These are phyloP conservation scores for Hygrophorus russula DNA, from an alignment of 768 basidiomycete genomes.

Conservation along the genomic window DNA sequence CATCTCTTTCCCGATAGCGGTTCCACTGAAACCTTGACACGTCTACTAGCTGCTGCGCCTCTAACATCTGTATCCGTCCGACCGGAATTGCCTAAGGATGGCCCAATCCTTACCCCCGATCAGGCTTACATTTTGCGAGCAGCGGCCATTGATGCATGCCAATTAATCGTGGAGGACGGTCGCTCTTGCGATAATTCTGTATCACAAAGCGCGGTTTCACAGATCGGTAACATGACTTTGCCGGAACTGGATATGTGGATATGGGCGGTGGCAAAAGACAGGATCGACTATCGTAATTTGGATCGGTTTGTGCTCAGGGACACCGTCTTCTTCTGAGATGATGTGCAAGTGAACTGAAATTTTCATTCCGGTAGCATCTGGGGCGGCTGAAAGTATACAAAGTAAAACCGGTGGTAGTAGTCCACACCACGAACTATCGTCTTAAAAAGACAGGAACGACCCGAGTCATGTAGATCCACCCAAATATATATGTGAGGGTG, in stretches of 20 bases:
- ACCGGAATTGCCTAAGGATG: conserved; percentile 20
- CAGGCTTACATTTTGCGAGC: conserved; percentile 71
- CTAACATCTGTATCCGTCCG: conserved; percentile 6
- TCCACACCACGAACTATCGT: no score
- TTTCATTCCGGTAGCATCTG: no score
- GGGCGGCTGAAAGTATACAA: no score
- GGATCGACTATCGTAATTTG: conserved; percentile 56
- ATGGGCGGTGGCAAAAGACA: conserved; percentile 76
- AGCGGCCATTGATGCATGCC: conserved; percentile 71
- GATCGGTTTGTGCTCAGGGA: conserved; percentile 54
- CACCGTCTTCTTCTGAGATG: conserved; percentile 57
- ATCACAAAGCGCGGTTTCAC: conserved; percentile 18
- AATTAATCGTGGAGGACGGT: conserved; percentile 50
- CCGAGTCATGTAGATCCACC: no score
- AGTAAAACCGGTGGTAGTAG: no score
- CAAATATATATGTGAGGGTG: no score
- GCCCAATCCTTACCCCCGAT: conserved; percentile 41
- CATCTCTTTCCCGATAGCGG: conserved; percentile 38
- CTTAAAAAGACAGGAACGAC: no score
- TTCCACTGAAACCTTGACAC: conserved; percentile 23
- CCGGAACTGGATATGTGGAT: conserved; percentile 68
- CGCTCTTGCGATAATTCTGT: conserved; percentile 19
- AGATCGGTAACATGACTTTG: conserved; percentile 46
- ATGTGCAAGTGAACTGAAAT: no score
- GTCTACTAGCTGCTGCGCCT: conserved; percentile 22